A percentile compares a stretch with the other conserved stretches of the same genome.
phyloP scores from a whole-genome alignment of 148 eudicot species.

The Rhododendron henanense region DNA sequence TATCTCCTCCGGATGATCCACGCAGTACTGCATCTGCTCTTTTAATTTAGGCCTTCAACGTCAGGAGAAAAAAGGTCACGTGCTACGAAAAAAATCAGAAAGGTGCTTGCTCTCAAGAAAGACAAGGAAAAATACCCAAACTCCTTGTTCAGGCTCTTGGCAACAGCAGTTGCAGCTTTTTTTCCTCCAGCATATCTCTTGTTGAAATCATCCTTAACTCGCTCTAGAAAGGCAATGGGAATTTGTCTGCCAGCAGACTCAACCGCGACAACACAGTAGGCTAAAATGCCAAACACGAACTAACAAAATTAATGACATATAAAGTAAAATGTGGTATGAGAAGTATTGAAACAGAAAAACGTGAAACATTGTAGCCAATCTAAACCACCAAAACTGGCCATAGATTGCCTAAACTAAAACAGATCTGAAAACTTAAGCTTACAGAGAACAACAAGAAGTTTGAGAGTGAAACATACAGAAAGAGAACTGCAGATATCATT shows the following conservation, averaged over 20 bases:
- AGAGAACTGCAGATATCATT: background rate
- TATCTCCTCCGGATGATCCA: constrained; percentile 26
- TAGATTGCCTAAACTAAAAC: background rate
- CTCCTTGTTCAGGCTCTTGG: constrained; percentile 26
- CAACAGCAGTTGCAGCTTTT: constrained; percentile 28
- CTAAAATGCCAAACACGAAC: constrained; percentile 11
- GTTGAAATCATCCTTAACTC: constrained; percentile 26
- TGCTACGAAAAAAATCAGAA: background rate
- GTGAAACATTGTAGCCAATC: background rate
- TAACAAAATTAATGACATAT: constrained; percentile 4
- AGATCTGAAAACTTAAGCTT: background rate
- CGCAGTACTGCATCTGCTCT: constrained; percentile 29
- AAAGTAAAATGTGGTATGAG: background rate
- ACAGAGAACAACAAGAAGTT: background rate
- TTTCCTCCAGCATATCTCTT: constrained; percentile 28
- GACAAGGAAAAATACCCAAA: constrained; percentile 18
- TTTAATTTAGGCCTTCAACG: constrained; percentile 19
- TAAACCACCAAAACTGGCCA: background rate
- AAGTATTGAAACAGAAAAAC: background rate
- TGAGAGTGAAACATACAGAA: background rate
- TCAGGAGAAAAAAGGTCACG: background rate
- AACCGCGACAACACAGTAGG: constrained; percentile 28
- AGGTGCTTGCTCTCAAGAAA: background rate
- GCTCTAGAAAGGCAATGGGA: constrained; percentile 28
- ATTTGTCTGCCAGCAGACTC: constrained; percentile 26